phyloP scores from a whole-genome alignment of 345 rosid species.

The Eucalyptus dawsonii region DNA sequence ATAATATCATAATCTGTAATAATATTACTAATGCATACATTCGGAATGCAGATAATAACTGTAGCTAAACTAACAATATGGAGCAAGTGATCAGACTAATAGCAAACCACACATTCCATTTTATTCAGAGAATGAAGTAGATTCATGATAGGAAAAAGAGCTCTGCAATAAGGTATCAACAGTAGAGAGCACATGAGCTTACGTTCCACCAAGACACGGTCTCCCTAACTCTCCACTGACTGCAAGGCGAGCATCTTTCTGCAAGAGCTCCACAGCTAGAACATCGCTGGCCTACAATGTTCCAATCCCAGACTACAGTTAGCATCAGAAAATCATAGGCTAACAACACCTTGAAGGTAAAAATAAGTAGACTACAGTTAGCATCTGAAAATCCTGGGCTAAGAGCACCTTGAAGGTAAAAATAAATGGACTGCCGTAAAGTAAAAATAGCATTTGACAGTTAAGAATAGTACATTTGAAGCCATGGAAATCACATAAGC shows the following conservation, averaged over 20 bases:
- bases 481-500: constrained; percentile 99
- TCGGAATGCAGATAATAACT: not conserved
- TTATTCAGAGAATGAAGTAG: not conserved
- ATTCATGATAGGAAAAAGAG: not conserved
- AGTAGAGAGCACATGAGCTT: constrained; percentile 1
- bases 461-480: constrained; percentile 53
- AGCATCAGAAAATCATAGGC: not conserved
- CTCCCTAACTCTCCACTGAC: constrained; percentile 76
- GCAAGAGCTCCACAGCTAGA: constrained; percentile 93
- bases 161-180: not conserved
- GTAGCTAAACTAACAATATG: not conserved
- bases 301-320: not conserved
- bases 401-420: not conserved
- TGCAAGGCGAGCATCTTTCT: constrained; percentile 86
- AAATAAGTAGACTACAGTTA: not conserved
- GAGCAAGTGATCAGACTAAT: not conserved
- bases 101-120: not conserved
- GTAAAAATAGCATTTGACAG: not conserved
- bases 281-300: constrained; percentile 81
- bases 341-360: not conserved
- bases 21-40: not conserved
- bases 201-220: constrained; percentile 91
- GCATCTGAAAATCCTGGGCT: not conserved
- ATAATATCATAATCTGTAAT: not conserved
- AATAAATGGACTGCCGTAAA: not conserved